phyloP scores from a whole-genome alignment of 495 filamentous ascomycete genomes.

The Podospora fimiseda region DNA sequence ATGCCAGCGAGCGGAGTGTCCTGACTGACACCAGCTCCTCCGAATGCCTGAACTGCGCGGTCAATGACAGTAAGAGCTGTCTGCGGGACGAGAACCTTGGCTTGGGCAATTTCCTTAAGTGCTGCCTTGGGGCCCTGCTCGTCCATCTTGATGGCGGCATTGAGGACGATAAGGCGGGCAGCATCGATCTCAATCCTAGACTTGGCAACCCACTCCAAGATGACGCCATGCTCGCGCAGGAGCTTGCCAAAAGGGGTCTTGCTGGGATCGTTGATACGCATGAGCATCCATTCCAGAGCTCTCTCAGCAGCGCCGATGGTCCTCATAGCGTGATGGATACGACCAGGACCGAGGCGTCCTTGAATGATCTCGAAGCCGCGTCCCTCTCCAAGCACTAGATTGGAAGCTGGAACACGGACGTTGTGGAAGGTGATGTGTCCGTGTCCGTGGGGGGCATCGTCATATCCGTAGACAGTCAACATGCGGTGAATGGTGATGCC shows the following conservation, averaged over 20 bases:
- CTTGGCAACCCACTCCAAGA: conserved; percentile 88
- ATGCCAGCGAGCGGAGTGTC: conserved; percentile 83
- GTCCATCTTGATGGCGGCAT: conserved; percentile 87
- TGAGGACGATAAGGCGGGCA: conserved; percentile 76
- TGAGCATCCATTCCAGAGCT: conserved; percentile 83
- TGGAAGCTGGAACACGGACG: conserved; percentile 69
- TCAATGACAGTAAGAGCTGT: conserved; percentile 76
- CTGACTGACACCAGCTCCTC: conserved; percentile 79
- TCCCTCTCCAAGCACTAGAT: conserved; percentile 81
- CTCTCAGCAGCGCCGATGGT: conserved; percentile 78
- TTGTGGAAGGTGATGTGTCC: conserved; percentile 81
- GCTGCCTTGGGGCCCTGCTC: conserved; percentile 71
- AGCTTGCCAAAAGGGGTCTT: conserved; percentile 81
- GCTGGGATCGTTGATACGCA: conserved; percentile 78
- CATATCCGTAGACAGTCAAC: conserved; percentile 86
- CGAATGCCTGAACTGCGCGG: conserved; percentile 79
- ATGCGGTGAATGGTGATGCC: conserved; percentile 81
- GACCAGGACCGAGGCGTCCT: conserved; percentile 81
- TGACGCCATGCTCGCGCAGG: conserved; percentile 77
- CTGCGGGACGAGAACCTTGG: conserved; percentile 76
- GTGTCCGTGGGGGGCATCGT: conserved; percentile 91
- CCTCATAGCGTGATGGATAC: conserved; percentile 93
- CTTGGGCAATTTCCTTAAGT: conserved; percentile 78
- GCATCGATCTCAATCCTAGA: conserved; percentile 88
- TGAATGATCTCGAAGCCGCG: conserved; percentile 97